A percentile compares a stretch with the other conserved stretches of the same genome.
These are phyloP conservation scores for Anthracocystis walkeri DNA, from an alignment of 1,284 basidiomycete species.

Conservation along the genomic window DNA sequence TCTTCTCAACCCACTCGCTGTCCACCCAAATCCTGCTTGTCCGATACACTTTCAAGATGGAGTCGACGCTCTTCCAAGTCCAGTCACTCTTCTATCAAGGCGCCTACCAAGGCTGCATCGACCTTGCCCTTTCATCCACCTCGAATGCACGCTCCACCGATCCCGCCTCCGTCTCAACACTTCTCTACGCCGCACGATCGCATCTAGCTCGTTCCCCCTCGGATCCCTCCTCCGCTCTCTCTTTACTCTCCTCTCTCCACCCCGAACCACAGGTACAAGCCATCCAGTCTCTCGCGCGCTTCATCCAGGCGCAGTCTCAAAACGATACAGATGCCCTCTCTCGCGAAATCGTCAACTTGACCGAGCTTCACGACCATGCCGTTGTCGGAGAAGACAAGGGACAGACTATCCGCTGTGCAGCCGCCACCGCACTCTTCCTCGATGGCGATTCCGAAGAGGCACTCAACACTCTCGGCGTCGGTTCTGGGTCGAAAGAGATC, in stretches of 20 bases:
- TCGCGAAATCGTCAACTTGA: slow-evolving; percentile 55
- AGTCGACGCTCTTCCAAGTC: slow-evolving; percentile 55
- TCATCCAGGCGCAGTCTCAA: slow-evolving; percentile 49
- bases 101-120: slow-evolving; percentile 64
- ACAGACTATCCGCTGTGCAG: slow-evolving; percentile 54
- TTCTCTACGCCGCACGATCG: slow-evolving; percentile 65
- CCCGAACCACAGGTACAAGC: slow-evolving; percentile 47
- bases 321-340: slow-evolving; percentile 34
- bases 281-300: slow-evolving; percentile 57
- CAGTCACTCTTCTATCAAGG: slow-evolving; percentile 68
- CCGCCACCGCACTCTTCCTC: slow-evolving; percentile 58
- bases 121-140: slow-evolving; percentile 47
- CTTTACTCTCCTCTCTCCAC: slow-evolving; percentile 44
- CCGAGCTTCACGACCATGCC: slow-evolving; percentile 63
- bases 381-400: slow-evolving; percentile 50
- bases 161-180: slow-evolving; percentile 30
- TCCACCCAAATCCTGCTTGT: background rate
- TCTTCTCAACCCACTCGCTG: background rate
- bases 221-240: slow-evolving; percentile 53
- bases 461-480: slow-evolving; percentile 58
- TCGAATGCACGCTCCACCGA: slow-evolving; percentile 43
- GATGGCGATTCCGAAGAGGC: slow-evolving; percentile 62
- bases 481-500: slow-evolving; percentile 51
- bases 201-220: slow-evolving; percentile 55
- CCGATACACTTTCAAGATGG: slow-evolving; percentile 26